Base-by-base conservation (phyloP, 2,329 filamentous ascomycete genomes). In the Calcarisporium arbuscula region DNA sequence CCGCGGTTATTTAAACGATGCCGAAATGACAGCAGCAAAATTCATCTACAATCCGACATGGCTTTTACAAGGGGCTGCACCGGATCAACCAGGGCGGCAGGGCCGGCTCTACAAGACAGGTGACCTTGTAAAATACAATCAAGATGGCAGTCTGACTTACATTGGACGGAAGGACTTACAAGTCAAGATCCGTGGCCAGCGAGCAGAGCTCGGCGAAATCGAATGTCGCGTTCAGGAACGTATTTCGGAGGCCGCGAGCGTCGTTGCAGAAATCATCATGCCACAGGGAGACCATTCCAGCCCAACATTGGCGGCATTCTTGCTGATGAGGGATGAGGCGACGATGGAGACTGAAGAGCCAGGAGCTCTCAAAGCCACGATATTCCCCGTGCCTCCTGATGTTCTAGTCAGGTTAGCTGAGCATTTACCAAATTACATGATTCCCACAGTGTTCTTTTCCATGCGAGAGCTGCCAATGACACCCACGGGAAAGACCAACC, bases 121-220 rank as follows among this genome's bases (percentile, higher is more conserved):
- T n/a, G 50, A 56, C 32, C 29, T 55, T 31, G 47, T 52, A 27
- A 32, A 47, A 37, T 45, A 43, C 20, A 34, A 50, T 45, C 36
- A 49, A 20, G 35, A 54, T 49, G 40, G 53, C 39, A 32, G 47
- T 36, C 12, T 64, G 43, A 28, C 34, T 46, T 55, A 49, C 30
- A 21, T 48, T 7, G 48, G 48, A 30, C 58, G 72, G 22, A 69
- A 68, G 42, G 72, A 76, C 44, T 38, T 34, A 6, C 51, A 54
- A 47, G 61, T 76, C 19, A 77, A 77, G 49, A 53, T 77, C 12
- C 59, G 63, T 21, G 76, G 77, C 18, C 73, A 65, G 19, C 45
- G 46, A 6, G 32, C 72, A 35, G 76, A 69, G 50, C 54, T 69
- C 2, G 43, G 44, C 12, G 50, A 54, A 8, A 40, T 52, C 5